A percentile compares a stretch with the other conserved stretches of the same genome.
Conservation (phyloP, 495 filamentous ascomycete species). For the Penicillium paxilli region DNA sequence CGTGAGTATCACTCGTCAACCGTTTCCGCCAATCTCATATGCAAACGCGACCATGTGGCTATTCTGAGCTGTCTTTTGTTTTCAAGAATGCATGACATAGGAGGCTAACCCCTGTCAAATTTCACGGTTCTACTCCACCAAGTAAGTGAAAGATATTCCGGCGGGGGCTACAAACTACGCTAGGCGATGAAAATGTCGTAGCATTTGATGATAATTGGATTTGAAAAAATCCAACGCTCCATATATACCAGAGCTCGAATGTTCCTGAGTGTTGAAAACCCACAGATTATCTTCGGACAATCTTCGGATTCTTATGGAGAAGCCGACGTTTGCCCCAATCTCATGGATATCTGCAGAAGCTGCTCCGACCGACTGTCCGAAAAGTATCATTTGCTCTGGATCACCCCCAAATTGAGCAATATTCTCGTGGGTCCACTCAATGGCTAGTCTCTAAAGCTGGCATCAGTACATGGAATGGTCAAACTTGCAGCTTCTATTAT, state of each 20-base stretch:
- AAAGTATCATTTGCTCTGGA: slow-evolving; percentile 33
- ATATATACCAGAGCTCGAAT: no score
- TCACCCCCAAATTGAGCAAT: slow-evolving; percentile 40
- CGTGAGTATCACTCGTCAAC: no score
- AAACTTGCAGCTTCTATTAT: neutral
- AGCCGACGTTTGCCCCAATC: neutral
- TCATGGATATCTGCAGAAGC: slow-evolving; percentile 25
- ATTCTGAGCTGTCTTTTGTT: no score
- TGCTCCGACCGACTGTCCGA: slow-evolving; percentile 34
- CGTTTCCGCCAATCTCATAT: neutral
- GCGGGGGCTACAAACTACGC: neutral
- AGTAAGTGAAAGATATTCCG: neutral
- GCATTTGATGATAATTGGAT: no score
- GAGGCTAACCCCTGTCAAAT: neutral
- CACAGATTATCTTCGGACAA: neutral
- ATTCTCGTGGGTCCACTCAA: slow-evolving; percentile 37
- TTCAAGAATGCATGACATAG: no score
- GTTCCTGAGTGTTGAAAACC: no score
- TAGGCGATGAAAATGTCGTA: no score
- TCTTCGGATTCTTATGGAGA: neutral
- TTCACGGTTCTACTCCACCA: neutral
- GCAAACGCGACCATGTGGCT: no score
- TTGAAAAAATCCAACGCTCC: no score
- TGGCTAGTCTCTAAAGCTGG: slow-evolving; percentile 28
- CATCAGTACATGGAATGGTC: neutral